Conservation (phyloP, 768 basidiomycete genomes). For the Lyophyllum decastes region DNA sequence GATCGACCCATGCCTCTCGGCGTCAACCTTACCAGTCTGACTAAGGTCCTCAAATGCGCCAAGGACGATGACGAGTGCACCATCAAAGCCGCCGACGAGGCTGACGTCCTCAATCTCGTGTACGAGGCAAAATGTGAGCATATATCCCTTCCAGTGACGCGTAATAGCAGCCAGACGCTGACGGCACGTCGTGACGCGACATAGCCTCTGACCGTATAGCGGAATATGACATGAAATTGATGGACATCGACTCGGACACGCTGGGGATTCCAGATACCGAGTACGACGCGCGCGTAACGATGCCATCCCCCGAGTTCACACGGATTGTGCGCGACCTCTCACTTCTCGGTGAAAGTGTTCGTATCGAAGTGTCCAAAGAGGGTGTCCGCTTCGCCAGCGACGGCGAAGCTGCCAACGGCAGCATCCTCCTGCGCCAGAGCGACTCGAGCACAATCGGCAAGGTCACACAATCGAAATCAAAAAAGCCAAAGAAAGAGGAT, state of each 20-base stretch:
- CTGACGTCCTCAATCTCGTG: constrained; percentile 82
- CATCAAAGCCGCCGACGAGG: constrained; percentile 89
- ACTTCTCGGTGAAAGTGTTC: constrained; percentile 88
- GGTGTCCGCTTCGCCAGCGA: constrained; percentile 92
- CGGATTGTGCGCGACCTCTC: constrained; percentile 93
- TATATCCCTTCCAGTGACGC: constrained; percentile 4
- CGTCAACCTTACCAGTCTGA: constrained; percentile 82
- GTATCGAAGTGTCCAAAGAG: constrained; percentile 95
- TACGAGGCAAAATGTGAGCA: constrained; percentile 88
- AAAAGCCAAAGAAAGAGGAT: constrained; percentile 39
- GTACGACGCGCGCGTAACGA: constrained; percentile 90
- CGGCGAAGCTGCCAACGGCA: constrained; percentile 93
- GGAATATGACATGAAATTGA: constrained; percentile 98
- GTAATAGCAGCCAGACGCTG: constrained; percentile 5
- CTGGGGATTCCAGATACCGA: constrained; percentile 97
- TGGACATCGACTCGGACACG: constrained; percentile 97
- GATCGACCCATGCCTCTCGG: constrained; percentile 94
- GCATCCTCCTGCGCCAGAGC: constrained; percentile 77
- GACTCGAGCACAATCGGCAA: constrained; percentile 52
- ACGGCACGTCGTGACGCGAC: constrained; percentile 11
- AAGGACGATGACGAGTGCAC: constrained; percentile 94
- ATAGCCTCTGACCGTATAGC: constrained; percentile 90
- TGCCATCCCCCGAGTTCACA: constrained; percentile 85
- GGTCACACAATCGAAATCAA: constrained; percentile 37
- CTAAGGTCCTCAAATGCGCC: constrained; percentile 96